Evolutionary conservation across 441 rosid genomes (phyloP).

Genomic region (Viola pubescens): DNA sequence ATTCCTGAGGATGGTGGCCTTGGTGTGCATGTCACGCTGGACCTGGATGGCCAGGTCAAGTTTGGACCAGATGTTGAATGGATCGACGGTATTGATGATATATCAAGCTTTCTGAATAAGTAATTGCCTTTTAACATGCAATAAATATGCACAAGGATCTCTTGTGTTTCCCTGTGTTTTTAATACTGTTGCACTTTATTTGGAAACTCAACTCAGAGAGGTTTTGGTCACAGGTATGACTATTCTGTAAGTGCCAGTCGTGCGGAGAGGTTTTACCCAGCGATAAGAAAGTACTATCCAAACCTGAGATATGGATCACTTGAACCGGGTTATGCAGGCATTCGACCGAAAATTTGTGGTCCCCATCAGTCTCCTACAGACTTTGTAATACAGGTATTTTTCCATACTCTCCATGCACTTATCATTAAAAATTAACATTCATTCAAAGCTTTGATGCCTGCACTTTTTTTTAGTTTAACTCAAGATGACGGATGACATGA

Average conservation of each 20-base stretch:
- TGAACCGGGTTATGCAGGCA: constrained; percentile 79
- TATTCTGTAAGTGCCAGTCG: constrained; percentile 46
- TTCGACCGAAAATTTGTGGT: constrained; percentile 75
- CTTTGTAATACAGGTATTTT: constrained; percentile 66
- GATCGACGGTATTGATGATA: constrained; percentile 49
- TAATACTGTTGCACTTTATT: not conserved
- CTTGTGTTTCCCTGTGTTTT: not conserved
- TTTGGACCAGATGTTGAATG: constrained; percentile 96
- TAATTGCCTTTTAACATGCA: constrained; percentile 18
- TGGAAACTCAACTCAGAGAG: constrained; percentile 12
- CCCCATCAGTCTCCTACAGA: constrained; percentile 54
- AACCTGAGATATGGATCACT: constrained; percentile 56
- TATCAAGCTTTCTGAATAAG: constrained; percentile 69
- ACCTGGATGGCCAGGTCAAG: constrained; percentile 76
- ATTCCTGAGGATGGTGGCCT: constrained; percentile 88
- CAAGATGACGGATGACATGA: not conserved
- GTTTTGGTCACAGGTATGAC: constrained; percentile 46
- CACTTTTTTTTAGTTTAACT: not conserved
- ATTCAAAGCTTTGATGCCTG: not conserved
- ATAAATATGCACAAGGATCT: not conserved
- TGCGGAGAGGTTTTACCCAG: constrained; percentile 57
- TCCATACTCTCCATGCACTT: not conserved
- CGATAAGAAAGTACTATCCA: constrained; percentile 74
- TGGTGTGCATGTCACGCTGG: constrained; percentile 85
- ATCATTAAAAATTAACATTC: not conserved